A percentile compares a stretch with the other conserved stretches of the same genome.
phyloP scores from a whole-genome alignment of 2,329 filamentous ascomycete species.

The Alternaria solani region DNA sequence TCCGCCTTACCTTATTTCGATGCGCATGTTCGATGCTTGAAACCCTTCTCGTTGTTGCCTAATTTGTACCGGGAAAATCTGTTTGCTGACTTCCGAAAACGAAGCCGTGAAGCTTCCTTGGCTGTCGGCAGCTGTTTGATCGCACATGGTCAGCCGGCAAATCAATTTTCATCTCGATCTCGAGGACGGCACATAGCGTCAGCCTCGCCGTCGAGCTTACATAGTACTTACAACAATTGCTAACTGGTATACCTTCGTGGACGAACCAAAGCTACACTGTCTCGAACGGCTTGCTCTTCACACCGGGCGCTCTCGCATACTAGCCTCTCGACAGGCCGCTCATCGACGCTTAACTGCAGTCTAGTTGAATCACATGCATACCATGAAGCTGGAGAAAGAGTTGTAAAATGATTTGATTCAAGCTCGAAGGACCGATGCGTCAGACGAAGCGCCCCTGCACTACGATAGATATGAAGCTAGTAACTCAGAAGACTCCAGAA shows the following conservation, averaged over 20 bases:
- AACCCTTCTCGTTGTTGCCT: not conserved
- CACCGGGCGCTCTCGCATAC: not conserved
- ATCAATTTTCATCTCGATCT: not conserved
- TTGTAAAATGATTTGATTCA: not conserved
- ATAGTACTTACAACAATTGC: not conserved
- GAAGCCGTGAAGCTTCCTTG: not conserved
- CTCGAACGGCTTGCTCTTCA: not conserved
- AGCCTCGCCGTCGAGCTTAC: too few relatives aligned
- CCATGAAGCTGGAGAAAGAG: not conserved
- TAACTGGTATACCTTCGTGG: not conserved
- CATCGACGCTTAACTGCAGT: not conserved
- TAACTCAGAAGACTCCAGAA: not conserved
- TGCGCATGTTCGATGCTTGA: not conserved
- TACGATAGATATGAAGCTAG: not conserved
- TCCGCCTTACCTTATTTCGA: not conserved
- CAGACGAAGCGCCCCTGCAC: not conserved
- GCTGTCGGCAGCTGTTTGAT: too few relatives aligned
- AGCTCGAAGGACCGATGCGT: not conserved
- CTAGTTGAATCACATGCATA: not conserved
- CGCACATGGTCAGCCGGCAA: too few relatives aligned
- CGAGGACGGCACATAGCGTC: not conserved
- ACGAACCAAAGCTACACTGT: not conserved
- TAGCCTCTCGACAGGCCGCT: not conserved
- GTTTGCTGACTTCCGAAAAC: not conserved
- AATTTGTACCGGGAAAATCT: fast-evolving